Conservation (phyloP, 768 basidiomycete species). For the Russula dissimulans region DNA sequence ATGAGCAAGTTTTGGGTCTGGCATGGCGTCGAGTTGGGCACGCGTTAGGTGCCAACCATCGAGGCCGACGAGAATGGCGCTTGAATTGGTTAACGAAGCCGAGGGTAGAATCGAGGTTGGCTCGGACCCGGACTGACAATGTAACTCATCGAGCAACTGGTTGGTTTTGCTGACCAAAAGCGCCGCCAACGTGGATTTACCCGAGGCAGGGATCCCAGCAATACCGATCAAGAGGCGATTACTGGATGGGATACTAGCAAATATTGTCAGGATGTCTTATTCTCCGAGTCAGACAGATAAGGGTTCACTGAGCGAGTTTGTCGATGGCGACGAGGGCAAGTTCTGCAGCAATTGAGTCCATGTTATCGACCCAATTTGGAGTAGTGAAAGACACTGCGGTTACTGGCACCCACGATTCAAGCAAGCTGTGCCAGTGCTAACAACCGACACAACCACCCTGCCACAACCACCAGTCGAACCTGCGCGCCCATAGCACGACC, state of each 20-base stretch:
- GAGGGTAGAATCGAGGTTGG: neutral
- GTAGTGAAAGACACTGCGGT: too few species aligned
- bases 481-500: too few species aligned
- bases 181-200: constrained; percentile 71
- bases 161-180: constrained; percentile 50
- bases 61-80: constrained; percentile 62
- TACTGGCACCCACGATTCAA: too few species aligned
- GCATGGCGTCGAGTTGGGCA: constrained; percentile 63
- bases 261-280: neutral
- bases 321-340: neutral
- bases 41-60: constrained; percentile 93
- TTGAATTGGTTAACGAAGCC: neutral
- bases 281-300: neutral
- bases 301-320: constrained; percentile 1
- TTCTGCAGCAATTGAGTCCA: neutral
- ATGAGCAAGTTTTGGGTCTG: constrained; percentile 68
- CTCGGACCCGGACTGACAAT: neutral
- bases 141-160: constrained; percentile 25
- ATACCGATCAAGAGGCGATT: constrained; percentile 61
- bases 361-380: neutral
- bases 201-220: constrained; percentile 75
- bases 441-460: too few species aligned
- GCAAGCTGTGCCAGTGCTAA: too few species aligned
- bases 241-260: constrained; percentile 21
- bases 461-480: too few species aligned